These are phyloP conservation scores for Epichloe sp. DNA, from an alignment of 2,329 filamentous ascomycete species.

Conservation along the genomic window DNA sequence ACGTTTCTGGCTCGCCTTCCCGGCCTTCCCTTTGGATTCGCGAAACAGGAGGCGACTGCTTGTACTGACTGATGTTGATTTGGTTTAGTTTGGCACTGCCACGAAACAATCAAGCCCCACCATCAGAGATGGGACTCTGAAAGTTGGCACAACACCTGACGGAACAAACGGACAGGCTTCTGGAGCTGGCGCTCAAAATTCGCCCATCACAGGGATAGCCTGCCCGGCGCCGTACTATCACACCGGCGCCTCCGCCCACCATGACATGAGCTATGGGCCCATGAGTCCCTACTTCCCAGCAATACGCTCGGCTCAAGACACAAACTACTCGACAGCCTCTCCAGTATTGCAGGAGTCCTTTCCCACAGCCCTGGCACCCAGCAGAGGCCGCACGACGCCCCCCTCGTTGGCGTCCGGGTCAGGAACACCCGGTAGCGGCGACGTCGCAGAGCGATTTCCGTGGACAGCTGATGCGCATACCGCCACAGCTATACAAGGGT, in stretches of 20 bases:
- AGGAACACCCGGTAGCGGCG: slow-evolving; percentile 31
- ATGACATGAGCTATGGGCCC: slow-evolving; percentile 21
- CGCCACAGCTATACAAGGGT: slow-evolving; percentile 34
- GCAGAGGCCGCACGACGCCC: slow-evolving; percentile 24
- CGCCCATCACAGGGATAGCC: not conserved
- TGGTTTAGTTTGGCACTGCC: slow-evolving; percentile 41
- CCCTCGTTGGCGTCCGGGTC: slow-evolving; percentile 33
- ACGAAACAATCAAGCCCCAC: slow-evolving; percentile 38
- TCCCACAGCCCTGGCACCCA: not conserved
- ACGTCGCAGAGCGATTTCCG: slow-evolving; percentile 33
- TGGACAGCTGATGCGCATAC: slow-evolving; percentile 34
- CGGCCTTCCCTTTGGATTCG: not conserved
- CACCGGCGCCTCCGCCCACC: slow-evolving; percentile 27
- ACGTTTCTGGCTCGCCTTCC: not conserved
- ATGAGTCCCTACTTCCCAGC: slow-evolving; percentile 8
- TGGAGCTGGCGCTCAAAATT: not conserved
- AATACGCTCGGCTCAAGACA: slow-evolving; percentile 7
- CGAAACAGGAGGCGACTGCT: not conserved
- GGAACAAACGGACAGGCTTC: slow-evolving; percentile 1
- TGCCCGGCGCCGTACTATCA: slow-evolving; percentile 12
- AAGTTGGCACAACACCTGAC: slow-evolving; percentile 24
- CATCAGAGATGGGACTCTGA: slow-evolving; percentile 34
- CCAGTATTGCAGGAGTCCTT: slow-evolving; percentile 7
- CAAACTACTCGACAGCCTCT: slow-evolving; percentile 5
- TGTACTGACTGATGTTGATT: slow-evolving; percentile 25